Percentiles rank a stretch among this genome's conserved stretches.
Conservation (phyloP, 2,329 filamentous ascomycete species). For the Colletotrichum sansevieriae region DNA sequence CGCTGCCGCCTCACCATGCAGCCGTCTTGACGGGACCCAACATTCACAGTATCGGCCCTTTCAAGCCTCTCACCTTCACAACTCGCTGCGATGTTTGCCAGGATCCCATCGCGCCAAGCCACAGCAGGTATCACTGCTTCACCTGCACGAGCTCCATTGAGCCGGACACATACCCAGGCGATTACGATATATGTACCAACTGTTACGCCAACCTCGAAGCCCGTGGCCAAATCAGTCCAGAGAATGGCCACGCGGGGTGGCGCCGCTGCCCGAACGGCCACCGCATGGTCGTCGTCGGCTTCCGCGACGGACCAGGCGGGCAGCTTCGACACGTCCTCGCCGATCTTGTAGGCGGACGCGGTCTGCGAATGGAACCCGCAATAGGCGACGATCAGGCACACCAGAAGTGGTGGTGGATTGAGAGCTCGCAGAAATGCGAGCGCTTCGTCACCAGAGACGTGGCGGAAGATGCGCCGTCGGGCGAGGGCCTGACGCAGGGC, state of each 20-base stretch:
- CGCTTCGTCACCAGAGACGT: conserved; percentile 67
- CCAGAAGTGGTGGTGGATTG: conserved; percentile 67
- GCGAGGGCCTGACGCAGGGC: conserved; percentile 46
- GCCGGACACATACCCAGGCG: conserved; percentile 68
- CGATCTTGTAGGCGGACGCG: conserved; percentile 83
- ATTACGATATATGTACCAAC: conserved; percentile 85
- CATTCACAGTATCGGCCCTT: conserved; percentile 63
- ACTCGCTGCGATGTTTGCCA: conserved; percentile 85
- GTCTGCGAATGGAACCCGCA: conserved; percentile 72
- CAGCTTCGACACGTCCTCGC: conserved; percentile 76
- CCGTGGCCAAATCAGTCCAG: conserved; percentile 74
- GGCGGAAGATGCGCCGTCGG: conserved; percentile 56
- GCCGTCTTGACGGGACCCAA: conserved; percentile 62
- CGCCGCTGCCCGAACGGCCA: conserved; percentile 84
- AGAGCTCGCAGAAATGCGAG: conserved; percentile 54
- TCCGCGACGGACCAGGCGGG: conserved; percentile 76
- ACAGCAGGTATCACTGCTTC: conserved; percentile 84
- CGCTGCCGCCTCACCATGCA: conserved; percentile 60
- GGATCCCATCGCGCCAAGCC: conserved; percentile 76
- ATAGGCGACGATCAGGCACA: conserved; percentile 49
- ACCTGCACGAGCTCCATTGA: conserved; percentile 71
- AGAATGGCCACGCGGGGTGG: conserved; percentile 87
- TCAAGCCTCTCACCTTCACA: conserved; percentile 77
- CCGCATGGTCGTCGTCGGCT: conserved; percentile 85
- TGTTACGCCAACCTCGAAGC: conserved; percentile 81